Conservation (phyloP, 2,329 filamentous ascomycete species). For the Neocucurbitaria cava region DNA sequence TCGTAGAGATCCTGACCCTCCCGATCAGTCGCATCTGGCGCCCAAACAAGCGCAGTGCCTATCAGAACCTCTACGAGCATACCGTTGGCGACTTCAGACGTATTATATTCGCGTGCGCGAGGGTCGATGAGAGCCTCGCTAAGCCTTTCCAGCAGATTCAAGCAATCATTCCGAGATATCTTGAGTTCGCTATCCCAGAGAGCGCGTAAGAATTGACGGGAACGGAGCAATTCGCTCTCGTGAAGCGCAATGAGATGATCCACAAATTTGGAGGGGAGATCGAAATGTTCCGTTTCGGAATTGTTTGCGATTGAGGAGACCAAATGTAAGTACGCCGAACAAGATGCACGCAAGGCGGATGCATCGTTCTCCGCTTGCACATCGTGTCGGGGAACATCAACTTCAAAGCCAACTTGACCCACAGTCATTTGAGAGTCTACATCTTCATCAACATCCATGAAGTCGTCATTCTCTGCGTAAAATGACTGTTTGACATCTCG, state of each 20-base stretch:
- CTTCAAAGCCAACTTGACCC: conserved; percentile 44
- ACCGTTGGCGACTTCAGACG: conserved; percentile 47
- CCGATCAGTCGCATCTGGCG: conserved; percentile 27
- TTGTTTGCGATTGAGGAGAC: conserved; percentile 27
- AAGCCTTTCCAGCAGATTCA: conserved; percentile 38
- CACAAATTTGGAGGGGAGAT: conserved; percentile 37
- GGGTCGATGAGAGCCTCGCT: conserved; percentile 43
- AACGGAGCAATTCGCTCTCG: conserved; percentile 40
- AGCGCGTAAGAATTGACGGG: conserved; percentile 36
- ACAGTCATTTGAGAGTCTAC: conserved; percentile 68
- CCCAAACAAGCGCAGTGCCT: conserved; percentile 38
- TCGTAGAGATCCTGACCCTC: conserved; percentile 59
- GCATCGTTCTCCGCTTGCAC: conserved; percentile 35
- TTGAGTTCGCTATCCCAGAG: conserved; percentile 32
- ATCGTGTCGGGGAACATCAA: conserved; percentile 57
- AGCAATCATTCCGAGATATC: conserved; percentile 31
- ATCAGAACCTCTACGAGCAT: conserved; percentile 45
- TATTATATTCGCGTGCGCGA: conserved; percentile 45
- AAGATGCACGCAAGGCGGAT: conserved; percentile 39
- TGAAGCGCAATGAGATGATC: conserved; percentile 33
- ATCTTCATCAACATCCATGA: conserved; percentile 72
- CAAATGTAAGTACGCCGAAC: conserved; percentile 37
- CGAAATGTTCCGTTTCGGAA: conserved; percentile 9
- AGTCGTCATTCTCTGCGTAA: conserved; percentile 53
- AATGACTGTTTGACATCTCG: conserved; percentile 42